Base-by-base conservation (phyloP, 345 rosid species). In the Eucalyptus viminalis region DNA sequence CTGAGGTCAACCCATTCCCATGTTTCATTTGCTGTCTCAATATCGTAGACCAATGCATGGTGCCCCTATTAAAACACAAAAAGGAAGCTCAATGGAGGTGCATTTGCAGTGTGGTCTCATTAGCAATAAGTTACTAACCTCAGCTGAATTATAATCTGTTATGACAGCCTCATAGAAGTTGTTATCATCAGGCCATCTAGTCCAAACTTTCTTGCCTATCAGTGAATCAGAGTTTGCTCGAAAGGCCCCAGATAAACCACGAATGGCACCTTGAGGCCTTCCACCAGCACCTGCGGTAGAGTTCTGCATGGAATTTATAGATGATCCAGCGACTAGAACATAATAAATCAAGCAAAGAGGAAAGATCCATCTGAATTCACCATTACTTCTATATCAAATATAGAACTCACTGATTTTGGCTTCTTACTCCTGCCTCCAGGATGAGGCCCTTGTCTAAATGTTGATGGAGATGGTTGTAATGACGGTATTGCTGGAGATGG, bases 1-100 rank as follows among this genome's bases (percentile, higher is more conserved):
- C 96, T 97, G 90, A 97, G 99, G 94, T 98, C 93, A 91, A 98
- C 98, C 99, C 98, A 97, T 92, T 98, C 99, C 97, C 96, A 96
- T 17, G 99, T 95, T 95, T 97, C 99, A 90, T 93, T 91, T 37
- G 91, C 92, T 24, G 99, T 94, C 90, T 93, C 93, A 22, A 95
- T 95, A 90, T 96, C 99, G 93, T 98, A 98, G 90, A 98, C 97
- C 94, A 98, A 93, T 91, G 96, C 97, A 95, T 98, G 99, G 80
- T 89, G 93, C 50, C 99, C 99, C 99, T 98, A 90, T 89, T 53
- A 92, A 93, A 54, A 72, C 87, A 67, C 72, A 88, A 90, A 89
- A 80, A 24, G 62, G 40, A 67, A 58, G 54, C 89, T 94, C 86
- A 91, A 89, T 89, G 50, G 43, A 88, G 87, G 80, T 67, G 47